A percentile compares a stretch with the other conserved stretches of the same genome.
phyloP scores from a whole-genome alignment of 768 basidiomycete genomes.

The Mycena filopes region DNA sequence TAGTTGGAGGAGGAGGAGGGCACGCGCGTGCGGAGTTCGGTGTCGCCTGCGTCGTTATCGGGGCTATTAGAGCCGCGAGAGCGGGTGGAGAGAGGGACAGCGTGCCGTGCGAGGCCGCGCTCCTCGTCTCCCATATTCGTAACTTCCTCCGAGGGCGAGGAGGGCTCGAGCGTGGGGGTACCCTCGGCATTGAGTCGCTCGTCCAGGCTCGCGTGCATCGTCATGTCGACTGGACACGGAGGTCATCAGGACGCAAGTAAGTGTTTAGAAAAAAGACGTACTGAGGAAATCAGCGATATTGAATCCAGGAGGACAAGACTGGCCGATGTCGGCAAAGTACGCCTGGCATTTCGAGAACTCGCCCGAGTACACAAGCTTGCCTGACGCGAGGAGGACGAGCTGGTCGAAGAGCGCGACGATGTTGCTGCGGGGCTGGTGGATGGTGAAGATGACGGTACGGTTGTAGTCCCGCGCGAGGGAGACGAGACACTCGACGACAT shows the following conservation, averaged over 20 bases:
- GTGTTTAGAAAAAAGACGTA: constrained; percentile 50
- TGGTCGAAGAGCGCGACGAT: constrained; percentile 97
- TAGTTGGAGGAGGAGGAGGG: constrained; percentile 57
- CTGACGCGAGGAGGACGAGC: constrained; percentile 84
- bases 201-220: constrained; percentile 65
- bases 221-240: constrained; percentile 69
- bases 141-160: constrained; percentile 47
- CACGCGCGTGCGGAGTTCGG: constrained; percentile 58
- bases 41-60: constrained; percentile 57
- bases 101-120: constrained; percentile 56
- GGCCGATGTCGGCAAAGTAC: constrained; percentile 83
- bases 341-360: constrained; percentile 78
- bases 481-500: constrained; percentile 90
- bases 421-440: constrained; percentile 97
- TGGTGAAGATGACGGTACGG: constrained; percentile 96
- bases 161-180: constrained; percentile 56
- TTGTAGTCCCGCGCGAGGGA: constrained; percentile 90
- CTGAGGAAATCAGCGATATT: constrained; percentile 98
- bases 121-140: constrained; percentile 75
- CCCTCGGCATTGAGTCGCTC: constrained; percentile 43
- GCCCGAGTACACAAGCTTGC: constrained; percentile 88
- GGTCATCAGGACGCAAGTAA: neutral
- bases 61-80: constrained; percentile 48
- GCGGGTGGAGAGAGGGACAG: constrained; percentile 50
- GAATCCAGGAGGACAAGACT: constrained; percentile 91